phyloP scores from a whole-genome alignment of 2,329 filamentous ascomycete species.

The Colletotrichum sp. region DNA sequence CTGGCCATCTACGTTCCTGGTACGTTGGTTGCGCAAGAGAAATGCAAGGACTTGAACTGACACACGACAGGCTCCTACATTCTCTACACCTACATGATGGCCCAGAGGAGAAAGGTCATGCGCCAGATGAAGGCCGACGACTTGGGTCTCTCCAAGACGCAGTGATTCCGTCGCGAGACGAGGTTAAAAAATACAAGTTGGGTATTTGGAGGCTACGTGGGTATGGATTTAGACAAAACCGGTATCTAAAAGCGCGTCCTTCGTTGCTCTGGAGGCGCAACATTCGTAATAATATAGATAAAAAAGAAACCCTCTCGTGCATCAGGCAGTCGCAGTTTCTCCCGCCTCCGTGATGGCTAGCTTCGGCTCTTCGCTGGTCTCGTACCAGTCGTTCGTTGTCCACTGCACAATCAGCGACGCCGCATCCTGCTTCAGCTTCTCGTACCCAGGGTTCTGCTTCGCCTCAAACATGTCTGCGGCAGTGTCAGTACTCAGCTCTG shows the following conservation, averaged over 20 bases:
- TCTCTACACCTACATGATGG: slow-evolving; percentile 94
- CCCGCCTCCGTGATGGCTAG: slow-evolving; percentile 19
- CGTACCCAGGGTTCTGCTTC: slow-evolving; percentile 75
- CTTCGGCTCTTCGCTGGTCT: slow-evolving; percentile 49
- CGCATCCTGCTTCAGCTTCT: slow-evolving; percentile 68
- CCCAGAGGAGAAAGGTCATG: slow-evolving; percentile 82
- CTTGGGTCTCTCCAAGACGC: slow-evolving; percentile 17
- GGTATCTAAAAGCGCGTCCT: background rate
- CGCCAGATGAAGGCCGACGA: slow-evolving; percentile 60
- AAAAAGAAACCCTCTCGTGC: background rate
- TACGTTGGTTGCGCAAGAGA: slow-evolving; percentile 43
- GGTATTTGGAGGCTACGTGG: slow-evolving; percentile 4
- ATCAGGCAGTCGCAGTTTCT: slow-evolving; percentile 10
- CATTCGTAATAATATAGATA: background rate
- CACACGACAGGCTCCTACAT: slow-evolving; percentile 70
- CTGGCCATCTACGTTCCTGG: slow-evolving; percentile 81
- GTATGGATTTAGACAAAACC: slow-evolving; percentile 16
- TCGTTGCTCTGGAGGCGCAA: background rate
- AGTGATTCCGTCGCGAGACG: background rate
- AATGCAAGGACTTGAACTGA: background rate
- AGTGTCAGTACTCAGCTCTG: slow-evolving; percentile 11
- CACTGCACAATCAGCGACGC: slow-evolving; percentile 69
- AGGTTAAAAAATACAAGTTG: background rate
- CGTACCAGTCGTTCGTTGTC: slow-evolving; percentile 71
- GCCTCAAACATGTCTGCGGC: slow-evolving; percentile 73